Base-by-base conservation (phyloP, 352 stramenopile genomes). In the Phytophthora melonis region DNA sequence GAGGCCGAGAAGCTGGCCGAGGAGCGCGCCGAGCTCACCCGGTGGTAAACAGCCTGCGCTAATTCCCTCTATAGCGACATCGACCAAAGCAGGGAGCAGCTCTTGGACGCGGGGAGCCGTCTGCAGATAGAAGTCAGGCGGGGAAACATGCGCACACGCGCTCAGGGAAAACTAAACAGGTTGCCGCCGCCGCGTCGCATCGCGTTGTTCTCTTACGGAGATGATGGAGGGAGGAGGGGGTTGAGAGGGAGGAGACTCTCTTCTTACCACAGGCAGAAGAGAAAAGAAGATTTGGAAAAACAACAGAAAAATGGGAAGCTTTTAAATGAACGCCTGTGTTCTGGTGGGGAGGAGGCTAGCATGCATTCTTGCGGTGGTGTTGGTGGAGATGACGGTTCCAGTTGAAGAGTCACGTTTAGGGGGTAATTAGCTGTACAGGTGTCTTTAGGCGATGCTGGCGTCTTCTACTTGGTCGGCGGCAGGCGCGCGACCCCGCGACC, bases 11-110 rank as follows among this genome's bases (percentile, higher is more conserved):
- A 83, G 49, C 81, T 97, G 66, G 82, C 74, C 18, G 79, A 84
- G 9, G 90, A 97, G 80, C 89, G 90, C 49, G 87, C 75, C 23
- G 83, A 92, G 62, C 85, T 97, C 60, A 95, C 90, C 61, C 86
- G 89, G 41, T 96, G 89, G 88, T 96, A 94, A 90, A 72, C 58
- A 62, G 7, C 60, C 36, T 1, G 8, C 36, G 36, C 36, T 3
- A 13, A 13, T 45, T 8, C 36, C n/a, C 39, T 47, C 14, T 18
- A 49, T 16, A 19, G 41, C 41, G 14, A 13, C 34, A 41, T 25
- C 23, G 23, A 25, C 23, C 1, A 10, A 41, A 9, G 4, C 9
- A 14, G 8, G 34, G 5, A 41, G 34, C 19, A 47, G 25, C 25
- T 59, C 5, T 5, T 19, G 8, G 41, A 49, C 13, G 41, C 7